phyloP scores from a whole-genome alignment of 2,329 filamentous ascomycete genomes.

The Aspergillus jensenii region DNA sequence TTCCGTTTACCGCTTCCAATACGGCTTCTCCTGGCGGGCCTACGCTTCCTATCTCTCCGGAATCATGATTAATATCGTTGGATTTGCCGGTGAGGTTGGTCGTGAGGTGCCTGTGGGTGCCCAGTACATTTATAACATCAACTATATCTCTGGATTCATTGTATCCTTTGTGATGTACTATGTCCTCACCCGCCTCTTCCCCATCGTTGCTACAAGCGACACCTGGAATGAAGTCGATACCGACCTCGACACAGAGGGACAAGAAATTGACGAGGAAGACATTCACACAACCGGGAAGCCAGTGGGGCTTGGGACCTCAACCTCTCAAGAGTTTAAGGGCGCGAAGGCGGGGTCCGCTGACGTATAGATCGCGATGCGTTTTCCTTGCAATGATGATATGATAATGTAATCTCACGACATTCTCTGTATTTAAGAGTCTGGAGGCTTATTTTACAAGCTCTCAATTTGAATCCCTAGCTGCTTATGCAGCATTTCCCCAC shows the following conservation, averaged over 20 bases:
- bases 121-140: constrained; percentile 83
- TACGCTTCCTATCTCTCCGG: constrained; percentile 80
- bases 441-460: neutral
- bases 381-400: constrained; percentile 1
- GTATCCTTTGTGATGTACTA: constrained; percentile 69
- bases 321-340: constrained; percentile 22
- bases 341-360: constrained; percentile 15
- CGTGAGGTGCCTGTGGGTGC: constrained; percentile 71
- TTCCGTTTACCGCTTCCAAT: constrained; percentile 69
- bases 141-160: constrained; percentile 84
- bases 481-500: neutral
- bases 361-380: constrained; percentile 10
- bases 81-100: constrained; percentile 81
- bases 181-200: constrained; percentile 65
- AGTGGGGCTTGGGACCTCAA: constrained; percentile 9
- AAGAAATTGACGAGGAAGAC: constrained; percentile 32
- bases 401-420: neutral
- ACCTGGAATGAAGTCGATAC: constrained; percentile 72
- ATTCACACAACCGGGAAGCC: constrained; percentile 10
- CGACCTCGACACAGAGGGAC: constrained; percentile 35
- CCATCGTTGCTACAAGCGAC: constrained; percentile 72
- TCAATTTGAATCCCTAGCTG: neutral
- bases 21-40: constrained; percentile 77
- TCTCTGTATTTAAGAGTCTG: neutral
- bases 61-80: constrained; percentile 87